Percentiles rank a stretch among this genome's conserved stretches.
Evolutionary conservation across 768 basidiomycete genomes (phyloP).

Genomic region (Tephrocybe sp.): DNA sequence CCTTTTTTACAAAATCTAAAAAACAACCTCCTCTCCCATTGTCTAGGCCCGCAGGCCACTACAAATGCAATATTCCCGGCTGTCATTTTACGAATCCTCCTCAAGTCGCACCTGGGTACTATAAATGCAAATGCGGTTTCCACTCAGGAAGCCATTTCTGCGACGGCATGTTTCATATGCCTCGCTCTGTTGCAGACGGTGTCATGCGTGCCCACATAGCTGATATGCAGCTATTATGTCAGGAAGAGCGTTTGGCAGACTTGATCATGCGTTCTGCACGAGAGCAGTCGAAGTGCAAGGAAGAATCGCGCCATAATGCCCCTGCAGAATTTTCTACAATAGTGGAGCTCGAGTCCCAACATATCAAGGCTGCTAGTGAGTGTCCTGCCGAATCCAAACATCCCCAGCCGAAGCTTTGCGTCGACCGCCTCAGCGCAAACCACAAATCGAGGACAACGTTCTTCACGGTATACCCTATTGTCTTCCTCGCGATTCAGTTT

Average conservation of each 20-base stretch:
- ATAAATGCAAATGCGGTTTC: conserved; percentile 22
- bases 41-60: conserved; percentile 24
- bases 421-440: too few relatives aligned
- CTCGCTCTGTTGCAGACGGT: conserved; percentile 7
- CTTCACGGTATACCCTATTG: too few relatives aligned
- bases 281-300: neutral
- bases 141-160: conserved; percentile 14
- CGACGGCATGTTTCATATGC: conserved; percentile 21
- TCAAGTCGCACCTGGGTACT: conserved; percentile 26
- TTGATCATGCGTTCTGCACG: neutral
- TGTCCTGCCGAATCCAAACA: too few relatives aligned
- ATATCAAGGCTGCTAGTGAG: too few relatives aligned
- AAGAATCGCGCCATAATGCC: neutral
- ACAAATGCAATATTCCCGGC: conserved; percentile 23
- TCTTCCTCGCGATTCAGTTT: too few relatives aligned
- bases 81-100: conserved; percentile 28
- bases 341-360: too few relatives aligned
- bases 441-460: too few relatives aligned
- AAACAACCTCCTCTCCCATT: conserved; percentile 9
- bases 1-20: conserved; percentile 13
- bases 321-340: neutral
- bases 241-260: neutral
- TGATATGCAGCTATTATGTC: neutral
- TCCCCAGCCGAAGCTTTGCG: too few relatives aligned
- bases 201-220: neutral